Evolutionary conservation across 1,284 basidiomycete genomes (phyloP).

Genomic region (Boletus semigastroideus): DNA sequence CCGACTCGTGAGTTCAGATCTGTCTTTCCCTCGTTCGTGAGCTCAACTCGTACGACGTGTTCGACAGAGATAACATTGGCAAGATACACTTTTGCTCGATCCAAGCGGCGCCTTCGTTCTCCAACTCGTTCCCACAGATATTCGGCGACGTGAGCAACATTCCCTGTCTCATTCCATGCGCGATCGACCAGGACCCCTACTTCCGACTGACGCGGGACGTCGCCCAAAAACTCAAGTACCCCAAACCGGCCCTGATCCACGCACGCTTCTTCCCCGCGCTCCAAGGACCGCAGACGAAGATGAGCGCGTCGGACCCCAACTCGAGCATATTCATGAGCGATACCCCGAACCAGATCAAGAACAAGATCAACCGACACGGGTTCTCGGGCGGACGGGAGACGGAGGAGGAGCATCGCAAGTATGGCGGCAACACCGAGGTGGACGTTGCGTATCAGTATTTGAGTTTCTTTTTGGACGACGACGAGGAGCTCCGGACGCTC

Average conservation of each 20-base stretch:
- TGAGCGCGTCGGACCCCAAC: slow-evolving; percentile 93
- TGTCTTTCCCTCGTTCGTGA: too few species aligned
- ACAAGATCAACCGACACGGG: slow-evolving; percentile 94
- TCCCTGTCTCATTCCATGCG: slow-evolving; percentile 95
- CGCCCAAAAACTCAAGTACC: slow-evolving; percentile 92
- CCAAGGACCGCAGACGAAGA: slow-evolving; percentile 97
- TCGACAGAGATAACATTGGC: slow-evolving; percentile 89
- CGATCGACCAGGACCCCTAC: slow-evolving; percentile 97
- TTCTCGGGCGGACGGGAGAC: slow-evolving; percentile 92
- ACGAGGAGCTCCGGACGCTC: slow-evolving; percentile 78
- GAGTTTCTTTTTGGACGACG: slow-evolving; percentile 96
- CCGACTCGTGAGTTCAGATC: slow-evolving; percentile 73
- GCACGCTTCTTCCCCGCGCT: slow-evolving; percentile 98
- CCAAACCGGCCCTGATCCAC: slow-evolving; percentile 91
- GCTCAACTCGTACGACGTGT: background rate
- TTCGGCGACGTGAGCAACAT: slow-evolving; percentile 85
- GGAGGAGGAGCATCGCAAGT: slow-evolving; percentile 86
- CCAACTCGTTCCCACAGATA: slow-evolving; percentile 98
- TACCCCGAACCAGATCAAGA: slow-evolving; percentile 92
- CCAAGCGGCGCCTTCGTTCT: slow-evolving; percentile 96
- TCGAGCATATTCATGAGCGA: slow-evolving; percentile 97
- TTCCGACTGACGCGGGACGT: slow-evolving; percentile 98
- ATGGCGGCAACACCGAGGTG: slow-evolving; percentile 93
- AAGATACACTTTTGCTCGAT: slow-evolving; percentile 98
- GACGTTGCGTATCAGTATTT: slow-evolving; percentile 97